These are phyloP conservation scores for Torrubiellomyces zombiae DNA, from an alignment of 2,329 filamentous ascomycete species.

Conservation along the genomic window DNA sequence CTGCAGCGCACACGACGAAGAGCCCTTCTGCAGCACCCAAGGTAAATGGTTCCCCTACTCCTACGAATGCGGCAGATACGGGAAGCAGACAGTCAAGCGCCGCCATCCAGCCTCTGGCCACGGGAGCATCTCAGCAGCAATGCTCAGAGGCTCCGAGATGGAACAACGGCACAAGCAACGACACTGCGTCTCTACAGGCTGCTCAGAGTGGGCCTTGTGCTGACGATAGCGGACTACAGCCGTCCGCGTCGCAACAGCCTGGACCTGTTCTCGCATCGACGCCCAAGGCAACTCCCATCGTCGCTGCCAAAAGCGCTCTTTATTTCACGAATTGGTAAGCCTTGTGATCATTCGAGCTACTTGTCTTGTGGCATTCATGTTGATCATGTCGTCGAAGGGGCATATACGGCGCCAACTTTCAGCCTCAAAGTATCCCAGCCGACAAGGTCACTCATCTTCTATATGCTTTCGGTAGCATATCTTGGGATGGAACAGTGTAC, in stretches of 20 bases:
- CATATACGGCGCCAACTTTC: slow-evolving; percentile 58
- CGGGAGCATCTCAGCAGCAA: too few species aligned
- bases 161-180: slow-evolving; percentile 2
- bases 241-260: neutral
- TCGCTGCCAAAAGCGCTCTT: slow-evolving; percentile 19
- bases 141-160: slow-evolving; percentile 1
- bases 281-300: neutral
- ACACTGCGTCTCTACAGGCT: too few species aligned
- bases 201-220: too few species aligned
- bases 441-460: slow-evolving; percentile 59
- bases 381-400: slow-evolving; percentile 24
- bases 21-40: neutral
- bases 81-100: neutral
- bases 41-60: neutral
- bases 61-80: neutral
- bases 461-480: slow-evolving; percentile 37
- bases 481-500: slow-evolving; percentile 28
- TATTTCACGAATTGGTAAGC: slow-evolving; percentile 39
- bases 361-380: neutral
- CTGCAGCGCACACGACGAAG: neutral
- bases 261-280: neutral
- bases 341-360: slow-evolving; percentile 5
- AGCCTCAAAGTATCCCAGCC: slow-evolving; percentile 51
- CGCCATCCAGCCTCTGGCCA: neutral
- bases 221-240: too few species aligned